Conservation (phyloP, 306 rosid genomes). For the Albizia julibrissin region DNA sequence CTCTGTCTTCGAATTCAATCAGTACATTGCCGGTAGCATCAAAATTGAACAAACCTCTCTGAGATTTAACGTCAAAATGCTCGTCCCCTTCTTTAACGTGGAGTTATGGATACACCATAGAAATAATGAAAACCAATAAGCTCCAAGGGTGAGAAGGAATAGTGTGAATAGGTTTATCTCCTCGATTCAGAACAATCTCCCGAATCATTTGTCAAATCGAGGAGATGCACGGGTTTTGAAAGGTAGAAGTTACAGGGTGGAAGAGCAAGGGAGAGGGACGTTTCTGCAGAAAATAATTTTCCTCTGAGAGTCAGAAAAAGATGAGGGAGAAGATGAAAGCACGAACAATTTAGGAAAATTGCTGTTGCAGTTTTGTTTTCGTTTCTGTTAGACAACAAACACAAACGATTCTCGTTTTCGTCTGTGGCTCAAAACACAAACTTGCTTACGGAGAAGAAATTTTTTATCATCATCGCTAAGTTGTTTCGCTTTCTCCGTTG, state of each 20-base stretch:
- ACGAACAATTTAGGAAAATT: constrained; percentile 14
- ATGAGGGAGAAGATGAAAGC: constrained; percentile 29
- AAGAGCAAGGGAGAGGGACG: constrained; percentile 42
- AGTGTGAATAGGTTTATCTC: constrained; percentile 1
- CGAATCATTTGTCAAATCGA: constrained; percentile 51
- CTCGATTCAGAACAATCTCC: constrained; percentile 31
- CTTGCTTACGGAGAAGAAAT: constrained; percentile 12
- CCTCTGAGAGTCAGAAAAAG: constrained; percentile 18
- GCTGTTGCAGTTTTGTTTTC: constrained; percentile 28
- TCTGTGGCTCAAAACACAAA: constrained; percentile 1
- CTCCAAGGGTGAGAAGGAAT: neutral
- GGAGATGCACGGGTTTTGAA: constrained; percentile 36
- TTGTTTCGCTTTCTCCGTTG: neutral
- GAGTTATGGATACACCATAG: neutral
- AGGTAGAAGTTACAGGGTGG: constrained; percentile 49
- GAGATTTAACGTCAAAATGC: constrained; percentile 26
- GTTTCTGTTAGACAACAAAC: neutral
- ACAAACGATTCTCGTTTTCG: neutral
- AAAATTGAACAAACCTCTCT: constrained; percentile 16
- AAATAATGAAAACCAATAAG: neutral
- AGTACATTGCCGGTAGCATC: constrained; percentile 19
- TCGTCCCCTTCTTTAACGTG: neutral
- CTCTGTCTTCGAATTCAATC: constrained; percentile 35
- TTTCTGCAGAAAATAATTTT: constrained; percentile 53
- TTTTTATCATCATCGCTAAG: constrained; percentile 9